A percentile compares a stretch with the other conserved stretches of the same genome.
These are phyloP conservation scores for Boletus rubescentipes DNA, from an alignment of 768 basidiomycete genomes.

Conservation along the genomic window DNA sequence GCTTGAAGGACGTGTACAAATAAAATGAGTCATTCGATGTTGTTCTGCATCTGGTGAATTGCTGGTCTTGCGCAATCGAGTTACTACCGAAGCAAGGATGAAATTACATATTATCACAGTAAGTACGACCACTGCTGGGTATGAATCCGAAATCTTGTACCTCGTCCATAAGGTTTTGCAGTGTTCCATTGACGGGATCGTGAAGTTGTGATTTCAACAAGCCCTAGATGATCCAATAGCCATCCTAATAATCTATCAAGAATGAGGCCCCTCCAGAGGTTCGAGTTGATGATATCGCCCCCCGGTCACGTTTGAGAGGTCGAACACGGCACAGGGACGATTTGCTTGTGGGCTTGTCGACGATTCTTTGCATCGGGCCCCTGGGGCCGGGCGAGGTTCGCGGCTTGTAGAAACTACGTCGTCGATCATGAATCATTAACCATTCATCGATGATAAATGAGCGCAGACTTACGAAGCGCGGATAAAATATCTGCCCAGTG, in stretches of 20 bases:
- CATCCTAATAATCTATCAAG: constrained; percentile 55
- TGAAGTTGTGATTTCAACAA: constrained; percentile 79
- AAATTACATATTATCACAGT: too few species aligned
- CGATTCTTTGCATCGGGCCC: constrained; percentile 83
- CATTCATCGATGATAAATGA: not conserved
- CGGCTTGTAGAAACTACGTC: constrained; percentile 73
- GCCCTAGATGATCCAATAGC: constrained; percentile 87
- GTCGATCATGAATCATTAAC: too few species aligned
- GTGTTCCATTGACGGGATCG: constrained; percentile 67
- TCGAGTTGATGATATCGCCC: constrained; percentile 65
- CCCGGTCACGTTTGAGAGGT: constrained; percentile 50
- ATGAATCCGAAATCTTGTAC: constrained; percentile 83
- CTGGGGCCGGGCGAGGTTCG: constrained; percentile 76
- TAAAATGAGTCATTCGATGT: too few species aligned
- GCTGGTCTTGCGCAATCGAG: too few species aligned
- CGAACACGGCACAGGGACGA: constrained; percentile 52
- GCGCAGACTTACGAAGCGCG: constrained; percentile 59
- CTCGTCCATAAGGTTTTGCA: constrained; percentile 96
- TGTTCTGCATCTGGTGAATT: too few species aligned
- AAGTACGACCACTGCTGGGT: constrained; percentile 91
- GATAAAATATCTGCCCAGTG: constrained; percentile 73
- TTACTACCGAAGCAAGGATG: too few species aligned
- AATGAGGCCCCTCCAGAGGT: too few species aligned
- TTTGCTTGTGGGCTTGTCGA: constrained; percentile 83
- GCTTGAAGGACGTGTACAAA: too few species aligned